Base-by-base conservation (phyloP, 345 rosid genomes). In the Mercurialis annua region DNA sequence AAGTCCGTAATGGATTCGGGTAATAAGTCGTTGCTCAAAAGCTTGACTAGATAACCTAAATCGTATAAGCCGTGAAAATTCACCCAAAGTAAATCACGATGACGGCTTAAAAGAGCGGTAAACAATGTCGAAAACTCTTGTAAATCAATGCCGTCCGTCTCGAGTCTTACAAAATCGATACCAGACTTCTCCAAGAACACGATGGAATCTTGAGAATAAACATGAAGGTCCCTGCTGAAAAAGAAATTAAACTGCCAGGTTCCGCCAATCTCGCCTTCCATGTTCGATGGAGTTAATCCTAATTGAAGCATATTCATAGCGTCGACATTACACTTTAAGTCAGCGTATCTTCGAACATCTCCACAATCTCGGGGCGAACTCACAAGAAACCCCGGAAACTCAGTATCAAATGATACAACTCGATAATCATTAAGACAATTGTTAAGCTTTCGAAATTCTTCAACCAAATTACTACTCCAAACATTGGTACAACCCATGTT, bases 51-150 rank as follows among this genome's bases (percentile, higher is more conserved):
- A 26, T 46, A 29, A 1, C 49, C 64, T 11, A 63, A 4, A 30
- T 71, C 73, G 29, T 62, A 44, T 42, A 63, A 2, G 0, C 73
- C 74, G 24, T 71, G 69, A 16, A 56, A 71, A 23, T 58, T 44
- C 34, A 64, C 27, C 69, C 69, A 63, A 0, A 6, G 2, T 11
- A 71, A n/a, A n/a, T 55, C 2, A 3, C 15, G n/a, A 20, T 46
- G 68, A n/a, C 20, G n/a, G 1, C 18, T 2, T 3, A 55, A 3
- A 17, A n/a, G n/a, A n/a, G n/a, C n/a, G n/a, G n/a, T n/a, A n/a
- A n/a, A n/a, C n/a, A n/a, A n/a, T 62, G 27, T n/a, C 4, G 31
- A 2, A 8, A 3, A n/a, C 5, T 6, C 6, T 1, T 4, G 0
- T 6, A 21, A 23, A n/a, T 62, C 44, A 7, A 71, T 31, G 2